Base-by-base conservation (phyloP, 106 monocot genomes). In the Cymbidium sinense region DNA sequence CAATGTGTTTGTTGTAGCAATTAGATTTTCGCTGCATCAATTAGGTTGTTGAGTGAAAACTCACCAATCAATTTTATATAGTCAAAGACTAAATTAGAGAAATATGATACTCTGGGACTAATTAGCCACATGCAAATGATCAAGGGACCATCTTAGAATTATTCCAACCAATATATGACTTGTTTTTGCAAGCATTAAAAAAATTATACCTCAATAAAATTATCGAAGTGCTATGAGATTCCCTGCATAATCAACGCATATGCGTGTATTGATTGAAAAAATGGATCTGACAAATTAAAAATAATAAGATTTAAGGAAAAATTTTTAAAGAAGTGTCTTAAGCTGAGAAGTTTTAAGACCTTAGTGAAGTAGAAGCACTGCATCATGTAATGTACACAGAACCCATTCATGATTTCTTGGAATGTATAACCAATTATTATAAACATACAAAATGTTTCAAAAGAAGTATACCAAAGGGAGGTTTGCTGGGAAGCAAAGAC, bases 401-500 rank as follows among this genome's bases (percentile, higher is more conserved):
- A 67, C 29, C 67, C 12, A 67, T 33, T 67, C 33, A 31, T 67
- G 67, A 33, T 71, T 70, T n/a, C 71, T 5, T 35, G 21, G 23
- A 71, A 71, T 71, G n/a, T 71, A 71, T 50, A 19, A 52, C n/a
- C 23, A 17, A 12, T 4, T 65, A 34, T 28, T 74, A 50, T 8
- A 73, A 62, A 47, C 71, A 67, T 67, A 67, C 1, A 64, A 3
- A 61, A 6, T 10, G 3, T n/a, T 73, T 34, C 4, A n/a, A 65
- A 82, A 74, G 21, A 82, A 17, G 77, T 39, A 67, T 87, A 99
- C 99, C 84, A 64, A 50, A 73, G 34, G 92, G 90, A 88, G 92
- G 90, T 54, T 84, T 77, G 52, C 83, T 77, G 30, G 90, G 86
- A 86, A 99, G 92, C 70, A 95, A 86, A 81, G 85, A 70, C 41